Base-by-base conservation (phyloP, 495 filamentous ascomycete species). In the Clohesyomyces aquaticus region DNA sequence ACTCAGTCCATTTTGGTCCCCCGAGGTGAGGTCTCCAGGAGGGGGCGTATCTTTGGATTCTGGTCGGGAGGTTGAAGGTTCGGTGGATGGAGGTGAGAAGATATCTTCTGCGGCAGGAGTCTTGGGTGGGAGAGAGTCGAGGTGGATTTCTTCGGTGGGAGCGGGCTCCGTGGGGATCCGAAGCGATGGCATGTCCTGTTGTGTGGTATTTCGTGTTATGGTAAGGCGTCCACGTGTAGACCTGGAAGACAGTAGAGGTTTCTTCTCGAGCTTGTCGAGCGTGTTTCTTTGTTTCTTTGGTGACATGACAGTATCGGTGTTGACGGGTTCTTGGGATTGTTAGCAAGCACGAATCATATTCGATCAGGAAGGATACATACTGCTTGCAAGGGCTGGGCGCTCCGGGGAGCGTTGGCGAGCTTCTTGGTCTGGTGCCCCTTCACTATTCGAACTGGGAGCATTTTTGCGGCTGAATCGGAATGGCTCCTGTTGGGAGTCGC, bases 391-490 rank as follows among this genome's bases (percentile, higher is more conserved):
- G 0, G 73, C 68, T 48, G 56, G 70, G 27, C 73, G 71, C 12
- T 60, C 54, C 1, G 63, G 38, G 28, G 63, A 52, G 53, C 51
- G 22, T 11, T 26, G 8, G 26, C 43, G 56, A 19, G 25, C 12
- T 8, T 64, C 50, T 29, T 45, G 46, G 14, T 19, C 26, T 0
- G 47, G 23, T 23, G n/a, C 27, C n/a, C 28, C 45, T 16, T 61
- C 50, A 22, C 59, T 59, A 35, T 35, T 35, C 16, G 26, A 1
- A 23, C n/a, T 46, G 2, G 52, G 48, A 35, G 49, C 48, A 22
- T 48, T 58, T 21, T 69, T 73, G 11, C 74, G 67, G 55, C 70
- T 75, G 66, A 82, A 87, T 55, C 81, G 76, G 66, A 87, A 86
- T 18, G 76, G 80, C 21, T 78, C 78, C 32, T 59, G 45, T 22